phyloP scores from a whole-genome alignment of 2,329 filamentous ascomycete genomes.

The Fusarium pseudograminearum region DNA sequence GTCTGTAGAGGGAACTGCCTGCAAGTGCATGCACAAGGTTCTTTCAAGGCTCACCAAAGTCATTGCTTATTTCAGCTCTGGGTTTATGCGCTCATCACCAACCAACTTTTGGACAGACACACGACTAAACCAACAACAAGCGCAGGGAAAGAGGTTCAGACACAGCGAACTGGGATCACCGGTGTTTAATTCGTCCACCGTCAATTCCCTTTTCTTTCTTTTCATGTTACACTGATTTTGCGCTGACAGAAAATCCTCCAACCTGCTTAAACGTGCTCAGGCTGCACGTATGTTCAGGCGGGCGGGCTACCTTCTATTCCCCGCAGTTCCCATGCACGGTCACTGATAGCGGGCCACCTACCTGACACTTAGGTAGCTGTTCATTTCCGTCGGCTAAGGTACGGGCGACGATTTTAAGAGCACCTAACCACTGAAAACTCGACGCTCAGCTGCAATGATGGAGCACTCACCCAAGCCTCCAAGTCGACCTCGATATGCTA shows the following conservation, averaged over 20 bases:
- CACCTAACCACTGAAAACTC: conserved; percentile 55
- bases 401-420: conserved; percentile 49
- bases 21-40: conserved; percentile 46
- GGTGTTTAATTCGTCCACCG: background rate
- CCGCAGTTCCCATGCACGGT: conserved; percentile 37
- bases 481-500: conserved; percentile 55
- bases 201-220: background rate
- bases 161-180: background rate
- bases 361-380: conserved; percentile 32
- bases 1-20: conserved; percentile 31
- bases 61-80: conserved; percentile 18
- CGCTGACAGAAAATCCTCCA: conserved; percentile 12
- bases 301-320: conserved; percentile 16
- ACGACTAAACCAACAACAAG: conserved; percentile 6
- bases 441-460: conserved; percentile 49
- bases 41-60: conserved; percentile 15
- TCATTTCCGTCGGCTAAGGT: conserved; percentile 53
- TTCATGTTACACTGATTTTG: conserved; percentile 12
- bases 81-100: conserved; percentile 22
- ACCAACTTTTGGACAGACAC: background rate
- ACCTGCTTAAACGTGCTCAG: conserved; percentile 20
- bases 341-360: conserved; percentile 38
- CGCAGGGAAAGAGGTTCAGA: conserved; percentile 1
- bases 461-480: conserved; percentile 50
- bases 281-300: background rate